Evolutionary conservation across 495 filamentous ascomycete genomes (phyloP).

Genomic region (Oidiodendron maius): DNA sequence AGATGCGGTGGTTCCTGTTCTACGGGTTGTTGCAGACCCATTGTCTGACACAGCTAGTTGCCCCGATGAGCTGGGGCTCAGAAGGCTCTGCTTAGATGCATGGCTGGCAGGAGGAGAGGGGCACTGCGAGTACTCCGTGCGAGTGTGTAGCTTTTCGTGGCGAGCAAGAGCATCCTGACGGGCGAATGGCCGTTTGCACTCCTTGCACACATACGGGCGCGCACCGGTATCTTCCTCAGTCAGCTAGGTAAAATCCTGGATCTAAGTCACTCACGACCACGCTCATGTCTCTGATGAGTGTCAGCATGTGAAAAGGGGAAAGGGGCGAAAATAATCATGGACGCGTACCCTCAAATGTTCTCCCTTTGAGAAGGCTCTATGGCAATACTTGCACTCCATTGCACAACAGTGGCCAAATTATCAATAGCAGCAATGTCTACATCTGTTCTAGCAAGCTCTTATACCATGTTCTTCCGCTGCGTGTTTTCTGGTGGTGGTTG

Average conservation of each 20-base stretch:
- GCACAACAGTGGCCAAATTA: too few species aligned
- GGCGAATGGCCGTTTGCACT: conserved; percentile 38
- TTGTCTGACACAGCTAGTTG: conserved; percentile 13
- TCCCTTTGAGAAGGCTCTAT: conserved; percentile 39
- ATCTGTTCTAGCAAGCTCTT: too few species aligned
- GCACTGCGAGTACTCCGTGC: conserved; percentile 26
- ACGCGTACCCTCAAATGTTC: conserved; percentile 38
- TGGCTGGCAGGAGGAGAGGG: conserved; percentile 17
- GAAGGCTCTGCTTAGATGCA: conserved; percentile 15
- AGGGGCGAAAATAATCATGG: background rate
- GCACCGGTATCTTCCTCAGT: conserved; percentile 38
- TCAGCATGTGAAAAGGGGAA: conserved; percentile 19
- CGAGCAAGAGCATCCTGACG: conserved; percentile 42
- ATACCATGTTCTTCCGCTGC: too few species aligned
- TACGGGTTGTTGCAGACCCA: background rate
- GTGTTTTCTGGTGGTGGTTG: too few species aligned
- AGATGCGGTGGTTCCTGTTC: background rate
- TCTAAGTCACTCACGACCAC: conserved; percentile 33
- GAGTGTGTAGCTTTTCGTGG: conserved; percentile 40
- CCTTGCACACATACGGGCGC: conserved; percentile 38
- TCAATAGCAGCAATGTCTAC: too few species aligned
- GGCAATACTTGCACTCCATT: conserved; percentile 37
- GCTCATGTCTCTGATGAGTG: conserved; percentile 39
- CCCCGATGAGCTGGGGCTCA: conserved; percentile 22
- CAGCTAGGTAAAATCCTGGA: conserved; percentile 1